Percentiles rank a stretch among this genome's conserved stretches.
phyloP scores from a whole-genome alignment of 2,329 filamentous ascomycete genomes.

The Sarocladium strictum region DNA sequence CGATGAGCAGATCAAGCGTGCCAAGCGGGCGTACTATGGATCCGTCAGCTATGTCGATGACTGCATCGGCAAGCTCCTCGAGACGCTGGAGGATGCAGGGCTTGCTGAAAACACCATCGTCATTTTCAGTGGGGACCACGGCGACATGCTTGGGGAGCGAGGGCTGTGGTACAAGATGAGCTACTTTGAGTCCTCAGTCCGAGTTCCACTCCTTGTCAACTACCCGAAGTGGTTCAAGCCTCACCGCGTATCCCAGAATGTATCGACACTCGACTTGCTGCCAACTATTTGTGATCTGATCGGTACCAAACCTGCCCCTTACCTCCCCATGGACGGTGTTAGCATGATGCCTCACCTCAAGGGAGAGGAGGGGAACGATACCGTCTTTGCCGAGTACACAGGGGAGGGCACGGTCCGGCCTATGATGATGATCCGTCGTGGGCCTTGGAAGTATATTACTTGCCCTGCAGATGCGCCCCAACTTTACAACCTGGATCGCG shows the following conservation, averaged over 20 bases:
- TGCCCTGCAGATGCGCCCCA: constrained; percentile 80
- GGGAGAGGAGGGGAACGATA: constrained; percentile 68
- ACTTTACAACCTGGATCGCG: constrained; percentile 71
- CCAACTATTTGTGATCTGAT: constrained; percentile 83
- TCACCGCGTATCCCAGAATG: constrained; percentile 73
- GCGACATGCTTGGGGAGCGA: constrained; percentile 92
- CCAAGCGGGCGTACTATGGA: constrained; percentile 84
- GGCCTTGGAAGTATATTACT: constrained; percentile 84
- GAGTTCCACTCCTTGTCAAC: constrained; percentile 81
- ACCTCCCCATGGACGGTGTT: constrained; percentile 78
- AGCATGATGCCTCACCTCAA: constrained; percentile 76
- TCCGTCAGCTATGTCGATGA: constrained; percentile 92
- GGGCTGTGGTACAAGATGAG: constrained; percentile 97
- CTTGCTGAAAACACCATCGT: constrained; percentile 83
- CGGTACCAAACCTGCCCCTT: constrained; percentile 60
- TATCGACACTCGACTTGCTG: constrained; percentile 85
- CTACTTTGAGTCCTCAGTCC: constrained; percentile 87
- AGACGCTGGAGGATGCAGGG: constrained; percentile 70
- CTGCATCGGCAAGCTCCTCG: constrained; percentile 77
- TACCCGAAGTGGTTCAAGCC: constrained; percentile 70
- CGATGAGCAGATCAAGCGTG: constrained; percentile 78
- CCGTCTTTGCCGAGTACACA: constrained; percentile 92
- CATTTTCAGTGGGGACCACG: constrained; percentile 89
- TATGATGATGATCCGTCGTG: constrained; percentile 89
- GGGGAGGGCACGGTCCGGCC: constrained; percentile 86